These are phyloP conservation scores for Amylocarpus encephaloides DNA, from an alignment of 2,329 filamentous ascomycete species.

Conservation along the genomic window DNA sequence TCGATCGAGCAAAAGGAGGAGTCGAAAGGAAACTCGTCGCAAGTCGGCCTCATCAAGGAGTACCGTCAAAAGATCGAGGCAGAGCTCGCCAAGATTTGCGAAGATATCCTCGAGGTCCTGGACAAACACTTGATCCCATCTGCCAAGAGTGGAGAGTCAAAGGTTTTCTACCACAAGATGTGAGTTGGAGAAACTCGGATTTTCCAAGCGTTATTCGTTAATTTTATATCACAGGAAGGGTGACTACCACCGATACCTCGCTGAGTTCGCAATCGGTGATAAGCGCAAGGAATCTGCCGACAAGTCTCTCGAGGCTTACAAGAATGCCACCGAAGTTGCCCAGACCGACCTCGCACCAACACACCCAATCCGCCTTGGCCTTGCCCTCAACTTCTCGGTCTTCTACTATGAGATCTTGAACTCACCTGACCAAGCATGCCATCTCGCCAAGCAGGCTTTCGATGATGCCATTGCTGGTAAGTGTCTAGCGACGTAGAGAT, in stretches of 20 bases:
- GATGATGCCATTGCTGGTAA: conserved; percentile 88
- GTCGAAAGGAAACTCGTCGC: conserved; percentile 91
- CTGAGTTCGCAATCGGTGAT: conserved; percentile 91
- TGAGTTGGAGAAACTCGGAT: conserved; percentile 39
- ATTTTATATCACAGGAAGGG: conserved; percentile 67
- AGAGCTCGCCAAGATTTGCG: conserved; percentile 95
- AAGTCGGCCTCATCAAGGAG: conserved; percentile 90
- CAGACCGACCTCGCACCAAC: conserved; percentile 84
- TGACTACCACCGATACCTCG: conserved; percentile 98
- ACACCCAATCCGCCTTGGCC: conserved; percentile 86
- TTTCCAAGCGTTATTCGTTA: conserved; percentile 5
- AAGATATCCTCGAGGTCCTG: conserved; percentile 92
- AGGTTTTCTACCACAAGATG: conserved; percentile 99
- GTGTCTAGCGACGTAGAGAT: conserved; percentile 25
- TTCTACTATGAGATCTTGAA: conserved; percentile 99
- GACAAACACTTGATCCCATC: conserved; percentile 92
- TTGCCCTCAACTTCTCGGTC: conserved; percentile 93
- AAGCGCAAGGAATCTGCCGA: conserved; percentile 93
- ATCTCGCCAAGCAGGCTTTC: conserved; percentile 92
- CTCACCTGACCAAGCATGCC: conserved; percentile 95
- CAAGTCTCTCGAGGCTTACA: conserved; percentile 95
- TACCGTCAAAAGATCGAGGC: conserved; percentile 98
- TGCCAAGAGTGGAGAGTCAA: conserved; percentile 92
- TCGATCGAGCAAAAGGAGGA: conserved; percentile 99
- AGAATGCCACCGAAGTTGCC: conserved; percentile 84